These are phyloP conservation scores for Pichia ethanolica DNA, from an alignment of 805 yeast genomes.

Conservation along the genomic window DNA sequence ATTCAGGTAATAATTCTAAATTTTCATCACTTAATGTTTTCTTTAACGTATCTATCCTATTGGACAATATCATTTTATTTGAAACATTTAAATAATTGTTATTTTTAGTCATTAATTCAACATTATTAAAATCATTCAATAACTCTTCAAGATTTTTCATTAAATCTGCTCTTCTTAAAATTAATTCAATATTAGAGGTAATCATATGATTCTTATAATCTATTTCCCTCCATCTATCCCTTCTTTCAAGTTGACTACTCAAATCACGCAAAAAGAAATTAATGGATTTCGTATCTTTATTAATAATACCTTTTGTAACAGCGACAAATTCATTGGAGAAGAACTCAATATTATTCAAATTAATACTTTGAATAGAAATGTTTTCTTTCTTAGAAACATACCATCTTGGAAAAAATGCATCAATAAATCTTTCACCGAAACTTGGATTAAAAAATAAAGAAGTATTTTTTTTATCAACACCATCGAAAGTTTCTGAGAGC, in stretches of 20 bases:
- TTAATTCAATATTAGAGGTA: constrained; percentile 30
- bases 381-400: constrained; percentile 1
- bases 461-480: constrained; percentile 8
- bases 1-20: constrained; percentile 84
- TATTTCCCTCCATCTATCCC: constrained; percentile 37
- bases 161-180: constrained; percentile 32
- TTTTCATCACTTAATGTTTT: constrained; percentile 77
- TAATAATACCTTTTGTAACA: constrained; percentile 3
- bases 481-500: not conserved
- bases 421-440: constrained; percentile 27
- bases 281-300: not conserved
- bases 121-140: constrained; percentile 22
- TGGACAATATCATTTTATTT: constrained; percentile 37
- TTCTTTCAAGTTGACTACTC: constrained; percentile 12
- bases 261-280: not conserved
- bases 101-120: constrained; percentile 9
- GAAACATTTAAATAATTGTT: constrained; percentile 28
- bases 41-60: constrained; percentile 48
- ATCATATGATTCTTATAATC: constrained; percentile 32
- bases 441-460: constrained; percentile 20
- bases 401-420: constrained; percentile 31
- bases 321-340: constrained; percentile 33
- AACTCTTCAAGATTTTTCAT: constrained; percentile 15
- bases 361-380: constrained; percentile 29
- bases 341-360: constrained; percentile 35